Percentiles rank a stretch among this genome's conserved stretches.
Conservation (phyloP, 352 stramenopile species). For the Globisporangium recalcitrans region DNA sequence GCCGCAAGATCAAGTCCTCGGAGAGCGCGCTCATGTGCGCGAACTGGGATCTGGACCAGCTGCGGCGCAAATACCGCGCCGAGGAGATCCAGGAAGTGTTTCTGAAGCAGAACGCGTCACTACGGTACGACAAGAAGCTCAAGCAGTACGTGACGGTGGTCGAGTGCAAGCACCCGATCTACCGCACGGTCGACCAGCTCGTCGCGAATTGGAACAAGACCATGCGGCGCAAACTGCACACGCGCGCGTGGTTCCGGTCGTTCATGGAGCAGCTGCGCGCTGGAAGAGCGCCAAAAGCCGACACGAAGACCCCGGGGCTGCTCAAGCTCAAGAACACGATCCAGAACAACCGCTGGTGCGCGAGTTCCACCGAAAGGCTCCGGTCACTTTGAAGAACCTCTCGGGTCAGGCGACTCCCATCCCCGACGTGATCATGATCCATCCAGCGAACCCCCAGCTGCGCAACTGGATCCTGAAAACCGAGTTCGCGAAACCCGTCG, state of each 20-base stretch:
- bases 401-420: slow-evolving; percentile 26
- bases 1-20: slow-evolving; percentile 39
- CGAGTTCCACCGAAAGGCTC: slow-evolving; percentile 63
- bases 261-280: slow-evolving; percentile 86
- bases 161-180: slow-evolving; percentile 90
- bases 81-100: slow-evolving; percentile 94
- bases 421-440: slow-evolving; percentile 53
- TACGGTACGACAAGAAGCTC: slow-evolving; percentile 83
- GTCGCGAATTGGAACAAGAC: slow-evolving; percentile 80
- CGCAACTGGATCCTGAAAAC: slow-evolving; percentile 64
- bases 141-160: slow-evolving; percentile 88
- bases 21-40: slow-evolving; percentile 88
- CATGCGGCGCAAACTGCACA: slow-evolving; percentile 80
- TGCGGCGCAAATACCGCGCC: slow-evolving; percentile 79
- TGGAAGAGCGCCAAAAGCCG: slow-evolving; percentile 41
- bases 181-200: slow-evolving; percentile 63
- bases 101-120: slow-evolving; percentile 75
- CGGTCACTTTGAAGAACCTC: slow-evolving; percentile 77
- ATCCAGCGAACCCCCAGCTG: slow-evolving; percentile 49
- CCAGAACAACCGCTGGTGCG: slow-evolving; percentile 64
- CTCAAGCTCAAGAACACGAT: slow-evolving; percentile 84
- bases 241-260: slow-evolving; percentile 82
- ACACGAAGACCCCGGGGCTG: slow-evolving; percentile 42
- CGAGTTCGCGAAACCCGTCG: slow-evolving; percentile 52
- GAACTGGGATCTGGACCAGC: slow-evolving; percentile 89